Conservation (phyloP, 805 yeast genomes). For the Cyberlindnera amylophila region DNA sequence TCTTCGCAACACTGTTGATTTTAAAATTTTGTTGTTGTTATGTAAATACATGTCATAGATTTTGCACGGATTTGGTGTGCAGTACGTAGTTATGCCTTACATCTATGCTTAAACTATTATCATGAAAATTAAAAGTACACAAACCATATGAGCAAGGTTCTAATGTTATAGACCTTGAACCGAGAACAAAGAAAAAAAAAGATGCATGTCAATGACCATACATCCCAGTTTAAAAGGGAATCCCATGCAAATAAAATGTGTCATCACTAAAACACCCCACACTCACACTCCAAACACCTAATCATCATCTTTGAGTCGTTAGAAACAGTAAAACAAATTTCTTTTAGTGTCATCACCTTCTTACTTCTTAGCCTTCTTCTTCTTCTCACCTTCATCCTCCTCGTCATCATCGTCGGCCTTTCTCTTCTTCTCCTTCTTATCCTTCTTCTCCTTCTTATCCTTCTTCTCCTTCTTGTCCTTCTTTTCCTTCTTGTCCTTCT, state of each 20-base stretch:
- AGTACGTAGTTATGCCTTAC: background rate
- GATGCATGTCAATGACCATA: too few relatives aligned
- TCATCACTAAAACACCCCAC: conserved; percentile 5
- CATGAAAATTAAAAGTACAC: conserved; percentile 17
- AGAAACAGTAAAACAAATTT: too few relatives aligned
- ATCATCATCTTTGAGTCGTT: background rate
- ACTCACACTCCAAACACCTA: background rate
- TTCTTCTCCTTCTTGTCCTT: conserved; percentile 50
- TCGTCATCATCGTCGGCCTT: conserved; percentile 54
- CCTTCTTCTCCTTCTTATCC: conserved; percentile 39
- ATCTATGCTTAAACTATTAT: background rate
- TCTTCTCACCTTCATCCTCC: conserved; percentile 49
- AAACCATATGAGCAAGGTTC: conserved; percentile 2
- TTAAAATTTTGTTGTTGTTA: too few relatives aligned
- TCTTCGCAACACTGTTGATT: too few relatives aligned
- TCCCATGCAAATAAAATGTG: conserved; percentile 15
- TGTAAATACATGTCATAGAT: too few relatives aligned
- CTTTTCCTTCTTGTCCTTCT: conserved; percentile 54
- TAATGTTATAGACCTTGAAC: background rate
- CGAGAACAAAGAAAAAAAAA: conserved; percentile 6
- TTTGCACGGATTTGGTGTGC: background rate
- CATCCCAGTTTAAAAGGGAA: conserved; percentile 6
- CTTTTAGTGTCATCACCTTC: too few relatives aligned
- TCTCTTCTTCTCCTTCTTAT: conserved; percentile 44
- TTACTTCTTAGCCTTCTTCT: conserved; percentile 41